A percentile compares a stretch with the other conserved stretches of the same genome.
These are phyloP conservation scores for Acaromyces ingoldii DNA, from an alignment of 1,284 basidiomycete genomes.

Conservation along the genomic window DNA sequence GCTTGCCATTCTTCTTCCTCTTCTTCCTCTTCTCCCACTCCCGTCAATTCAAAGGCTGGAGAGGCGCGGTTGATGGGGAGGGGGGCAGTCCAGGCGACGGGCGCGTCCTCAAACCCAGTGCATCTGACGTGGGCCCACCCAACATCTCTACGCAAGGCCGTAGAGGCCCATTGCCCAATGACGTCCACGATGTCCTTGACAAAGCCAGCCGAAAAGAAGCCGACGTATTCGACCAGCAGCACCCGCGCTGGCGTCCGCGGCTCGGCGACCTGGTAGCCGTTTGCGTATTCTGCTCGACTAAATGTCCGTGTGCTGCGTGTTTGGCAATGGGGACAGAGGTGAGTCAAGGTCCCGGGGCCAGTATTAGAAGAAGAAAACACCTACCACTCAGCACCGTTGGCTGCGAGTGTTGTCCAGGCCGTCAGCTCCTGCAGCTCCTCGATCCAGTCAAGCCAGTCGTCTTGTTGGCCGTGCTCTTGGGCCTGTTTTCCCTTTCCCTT, in stretches of 20 bases:
- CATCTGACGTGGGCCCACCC: background rate
- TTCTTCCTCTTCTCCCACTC: background rate
- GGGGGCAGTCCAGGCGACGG: background rate
- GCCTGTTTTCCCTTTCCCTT: background rate
- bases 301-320: conserved; percentile 1
- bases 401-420: conserved; percentile 22
- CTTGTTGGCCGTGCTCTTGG: no score
- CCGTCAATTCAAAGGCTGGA: background rate
- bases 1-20: background rate
- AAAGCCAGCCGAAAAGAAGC: background rate
- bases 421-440: conserved; percentile 13
- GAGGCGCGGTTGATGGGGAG: background rate
- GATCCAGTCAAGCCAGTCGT: conserved; percentile 17
- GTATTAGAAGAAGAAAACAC: no score
- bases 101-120: conserved; percentile 2
- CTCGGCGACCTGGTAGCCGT: background rate
- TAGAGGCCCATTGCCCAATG: background rate
- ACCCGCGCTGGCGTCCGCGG: background rate
- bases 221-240: background rate
- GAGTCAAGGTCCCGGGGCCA: no score
- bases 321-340: no score
- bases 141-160: no score
- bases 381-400: conserved; percentile 11
- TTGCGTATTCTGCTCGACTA: background rate
- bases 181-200: background rate